Evolutionary conservation across 768 basidiomycete genomes (phyloP).

Genomic region (Tylopilus felleus): DNA sequence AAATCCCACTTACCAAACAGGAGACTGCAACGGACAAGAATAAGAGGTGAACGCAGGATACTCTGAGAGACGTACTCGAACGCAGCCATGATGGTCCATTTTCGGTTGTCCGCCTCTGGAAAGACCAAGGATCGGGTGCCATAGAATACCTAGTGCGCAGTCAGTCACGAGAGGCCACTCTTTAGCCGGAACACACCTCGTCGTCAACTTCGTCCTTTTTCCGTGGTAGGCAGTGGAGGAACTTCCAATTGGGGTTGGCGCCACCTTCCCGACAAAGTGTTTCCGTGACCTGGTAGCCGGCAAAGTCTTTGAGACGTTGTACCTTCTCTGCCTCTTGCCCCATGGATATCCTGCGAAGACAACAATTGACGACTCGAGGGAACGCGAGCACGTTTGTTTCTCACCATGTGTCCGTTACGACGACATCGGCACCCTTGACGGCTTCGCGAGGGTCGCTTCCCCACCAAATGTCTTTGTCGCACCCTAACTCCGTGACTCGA

Average conservation of each 20-base stretch:
- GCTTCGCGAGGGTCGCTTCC: constrained; percentile 79
- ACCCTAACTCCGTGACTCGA: constrained; percentile 70
- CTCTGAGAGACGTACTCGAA: constrained; percentile 66
- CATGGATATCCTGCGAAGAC: constrained; percentile 84
- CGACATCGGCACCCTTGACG: constrained; percentile 86
- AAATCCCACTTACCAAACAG: constrained; percentile 49
- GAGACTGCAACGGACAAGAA: constrained; percentile 15
- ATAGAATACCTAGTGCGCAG: constrained; percentile 72
- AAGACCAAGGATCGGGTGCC: constrained; percentile 89
- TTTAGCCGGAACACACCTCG: constrained; percentile 50
- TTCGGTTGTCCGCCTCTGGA: constrained; percentile 93
- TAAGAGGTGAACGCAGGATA: constrained; percentile 1
- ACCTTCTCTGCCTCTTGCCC: constrained; percentile 95
- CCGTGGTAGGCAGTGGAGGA: constrained; percentile 93
- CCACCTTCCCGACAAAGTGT: constrained; percentile 74
- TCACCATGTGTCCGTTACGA: constrained; percentile 96
- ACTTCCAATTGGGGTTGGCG: constrained; percentile 86
- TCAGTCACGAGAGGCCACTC: not conserved
- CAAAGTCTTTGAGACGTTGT: constrained; percentile 79
- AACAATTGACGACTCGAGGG: not conserved
- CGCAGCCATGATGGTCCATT: constrained; percentile 92
- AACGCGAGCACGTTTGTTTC: constrained; percentile 10
- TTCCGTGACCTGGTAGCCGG: constrained; percentile 94
- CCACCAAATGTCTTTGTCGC: constrained; percentile 74
- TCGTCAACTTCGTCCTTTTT: constrained; percentile 94